Percentiles rank a stretch among this genome's conserved stretches.
phyloP scores from a whole-genome alignment of 495 filamentous ascomycete genomes.

The Penicillium bialowiezense region DNA sequence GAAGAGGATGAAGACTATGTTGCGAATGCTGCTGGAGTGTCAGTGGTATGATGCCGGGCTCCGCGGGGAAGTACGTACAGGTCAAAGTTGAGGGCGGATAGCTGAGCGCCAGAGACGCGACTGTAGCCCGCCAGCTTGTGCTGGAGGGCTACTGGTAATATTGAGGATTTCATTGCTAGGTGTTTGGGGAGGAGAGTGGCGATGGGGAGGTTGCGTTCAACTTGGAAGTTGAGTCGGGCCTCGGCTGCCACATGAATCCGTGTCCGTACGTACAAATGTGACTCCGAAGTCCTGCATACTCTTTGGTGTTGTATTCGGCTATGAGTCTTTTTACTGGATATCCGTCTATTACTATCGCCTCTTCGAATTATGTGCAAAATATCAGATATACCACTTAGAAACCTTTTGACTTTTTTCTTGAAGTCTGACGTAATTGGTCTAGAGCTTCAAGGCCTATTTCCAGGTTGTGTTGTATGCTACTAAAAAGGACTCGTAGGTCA shows the following conservation, averaged over 20 bases:
- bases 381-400: no score
- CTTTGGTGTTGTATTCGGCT: no score
- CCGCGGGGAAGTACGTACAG: conserved; percentile 58
- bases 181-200: conserved; percentile 12
- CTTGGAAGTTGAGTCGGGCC: conserved; percentile 8
- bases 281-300: neutral
- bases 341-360: no score
- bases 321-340: no score
- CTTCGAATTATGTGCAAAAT: no score
- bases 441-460: no score
- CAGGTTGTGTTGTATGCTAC: neutral
- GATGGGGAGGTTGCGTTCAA: conserved; percentile 4
- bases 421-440: no score
- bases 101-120: conserved; percentile 54
- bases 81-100: conserved; percentile 71
- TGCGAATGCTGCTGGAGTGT: conserved; percentile 62
- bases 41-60: neutral
- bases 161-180: conserved; percentile 32
- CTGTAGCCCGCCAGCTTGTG: conserved; percentile 43
- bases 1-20: conserved; percentile 88
- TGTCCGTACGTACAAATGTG: neutral
- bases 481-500: no score
- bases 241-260: conserved; percentile 26
- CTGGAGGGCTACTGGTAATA: conserved; percentile 39
- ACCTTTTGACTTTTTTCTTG: no score